Base-by-base conservation (phyloP, 176 grass and related monocot genomes). In the Paspalum vaginatum region DNA sequence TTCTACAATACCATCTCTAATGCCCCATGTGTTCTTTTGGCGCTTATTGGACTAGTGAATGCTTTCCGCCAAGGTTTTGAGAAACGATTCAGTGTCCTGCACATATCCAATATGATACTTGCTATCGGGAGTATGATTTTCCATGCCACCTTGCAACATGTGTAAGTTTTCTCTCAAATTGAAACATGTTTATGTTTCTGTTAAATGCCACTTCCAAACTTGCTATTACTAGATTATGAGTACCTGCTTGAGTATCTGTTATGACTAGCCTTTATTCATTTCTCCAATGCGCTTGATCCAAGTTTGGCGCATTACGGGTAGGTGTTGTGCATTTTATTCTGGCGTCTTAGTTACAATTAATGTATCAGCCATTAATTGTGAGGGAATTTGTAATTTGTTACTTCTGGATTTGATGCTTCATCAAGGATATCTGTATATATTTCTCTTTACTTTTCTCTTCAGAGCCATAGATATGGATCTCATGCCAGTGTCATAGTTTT, bases 1-100 rank as follows among this genome's bases (percentile, higher is more conserved):
- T 95, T 95, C 85, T 95, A 78, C 87, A 95, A 95, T 52, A 95
- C 93, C 37, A 52, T 95, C 6, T 95, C 90, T 24, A 92, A 95
- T 90, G 83, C 77, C 17, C 90, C 93, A 0, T 92, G 89, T 45
- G 60, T 95, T 72, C 82, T 95, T 54, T 73, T 92, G 71, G 93
- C 93, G 0, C 73, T 95, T 71, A 74, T 95, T 83, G 93, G 93
- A 17, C 70, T 95, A 4, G 73, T 90, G 51, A 95, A 85, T 75
- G 87, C 87, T 68, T 82, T 92, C 74, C 79, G 87, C 56, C 90
- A 95, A 72, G 75, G 85, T 44, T 95, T 95, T 41, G 93, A 95
- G 90, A 95, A 95, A 71, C 87, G 93, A 9, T 95, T 95, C 72
- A 95, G 87, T 68, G 87, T 92, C 15, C 85, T 95, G 26, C 90